Percentiles rank a stretch among this genome's conserved stretches.
Evolutionary conservation across 192 early-diverging fungal species (phyloP).

Genomic region (Chytriomyces sp.): DNA sequence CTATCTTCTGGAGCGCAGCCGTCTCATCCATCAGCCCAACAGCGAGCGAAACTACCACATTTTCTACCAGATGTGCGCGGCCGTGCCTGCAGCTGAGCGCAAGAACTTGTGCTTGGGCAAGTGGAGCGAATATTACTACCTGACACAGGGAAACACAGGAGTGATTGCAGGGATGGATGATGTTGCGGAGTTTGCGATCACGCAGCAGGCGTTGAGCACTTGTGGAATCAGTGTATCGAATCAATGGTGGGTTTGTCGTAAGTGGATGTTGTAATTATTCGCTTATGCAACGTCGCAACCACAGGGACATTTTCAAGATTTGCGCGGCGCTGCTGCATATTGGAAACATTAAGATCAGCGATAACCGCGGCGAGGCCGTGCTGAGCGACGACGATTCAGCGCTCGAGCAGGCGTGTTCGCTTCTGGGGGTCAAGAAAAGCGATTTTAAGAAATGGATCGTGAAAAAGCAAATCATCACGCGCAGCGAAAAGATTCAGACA

Average conservation of each 20-base stretch:
- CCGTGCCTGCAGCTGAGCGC: slow-evolving; percentile 78
- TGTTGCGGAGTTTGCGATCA: slow-evolving; percentile 86
- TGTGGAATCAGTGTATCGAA: slow-evolving; percentile 81
- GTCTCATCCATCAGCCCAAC: slow-evolving; percentile 91
- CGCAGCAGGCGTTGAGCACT: slow-evolving; percentile 79
- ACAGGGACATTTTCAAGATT: slow-evolving; percentile 77
- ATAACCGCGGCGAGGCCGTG: slow-evolving; percentile 64
- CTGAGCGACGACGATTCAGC: slow-evolving; percentile 80
- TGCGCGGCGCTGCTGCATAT: slow-evolving; percentile 92
- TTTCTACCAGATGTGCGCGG: slow-evolving; percentile 98
- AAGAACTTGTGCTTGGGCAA: slow-evolving; percentile 80
- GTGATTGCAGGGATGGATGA: slow-evolving; percentile 87
- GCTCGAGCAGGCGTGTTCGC: slow-evolving; percentile 62
- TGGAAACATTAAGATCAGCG: slow-evolving; percentile 90
- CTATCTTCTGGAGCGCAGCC: slow-evolving; percentile 93
- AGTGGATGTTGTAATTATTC: not conserved
- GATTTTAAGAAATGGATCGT: slow-evolving; percentile 95
- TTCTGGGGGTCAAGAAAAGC: slow-evolving; percentile 76
- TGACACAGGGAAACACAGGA: slow-evolving; percentile 81
- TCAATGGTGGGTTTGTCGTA: slow-evolving; percentile 66
- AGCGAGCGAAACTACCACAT: slow-evolving; percentile 98
- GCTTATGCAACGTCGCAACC: not conserved
- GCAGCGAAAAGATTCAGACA: slow-evolving; percentile 90
- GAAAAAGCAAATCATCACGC: slow-evolving; percentile 88
- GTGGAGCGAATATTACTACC: slow-evolving; percentile 80